Conservation (phyloP, 352 stramenopile genomes). For the Thalassiosira allenii region DNA sequence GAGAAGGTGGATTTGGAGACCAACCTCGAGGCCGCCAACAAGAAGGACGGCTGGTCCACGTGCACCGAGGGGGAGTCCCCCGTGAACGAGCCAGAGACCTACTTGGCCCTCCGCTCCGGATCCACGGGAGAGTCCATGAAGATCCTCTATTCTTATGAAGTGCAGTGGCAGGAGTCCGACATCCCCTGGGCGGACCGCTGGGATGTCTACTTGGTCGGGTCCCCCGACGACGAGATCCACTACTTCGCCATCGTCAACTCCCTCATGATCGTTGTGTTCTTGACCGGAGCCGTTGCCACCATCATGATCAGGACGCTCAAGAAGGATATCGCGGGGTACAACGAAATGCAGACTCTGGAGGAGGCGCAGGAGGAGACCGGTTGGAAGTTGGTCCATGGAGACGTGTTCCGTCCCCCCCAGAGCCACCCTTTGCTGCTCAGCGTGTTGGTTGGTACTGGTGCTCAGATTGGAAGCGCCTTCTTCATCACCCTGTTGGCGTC, state of each 20-base stretch:
- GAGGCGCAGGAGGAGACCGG: slow-evolving; percentile 81
- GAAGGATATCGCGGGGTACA: slow-evolving; percentile 94
- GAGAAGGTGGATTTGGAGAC: slow-evolving; percentile 23
- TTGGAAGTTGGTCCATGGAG: slow-evolving; percentile 86
- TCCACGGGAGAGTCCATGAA: slow-evolving; percentile 54
- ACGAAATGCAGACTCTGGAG: slow-evolving; percentile 80
- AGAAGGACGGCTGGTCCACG: slow-evolving; percentile 25
- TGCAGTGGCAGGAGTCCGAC: slow-evolving; percentile 94
- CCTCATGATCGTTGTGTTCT: slow-evolving; percentile 99
- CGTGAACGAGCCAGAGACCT: slow-evolving; percentile 54
- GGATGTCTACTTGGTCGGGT: slow-evolving; percentile 98
- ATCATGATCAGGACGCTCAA: slow-evolving; percentile 99
- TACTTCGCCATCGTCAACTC: slow-evolving; percentile 99
- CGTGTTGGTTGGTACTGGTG: slow-evolving; percentile 94
- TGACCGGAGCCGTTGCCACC: slow-evolving; percentile 99
- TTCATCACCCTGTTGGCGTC: slow-evolving; percentile 94
- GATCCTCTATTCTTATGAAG: slow-evolving; percentile 99
- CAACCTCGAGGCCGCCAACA: slow-evolving; percentile 35
- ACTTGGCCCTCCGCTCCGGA: slow-evolving; percentile 40
- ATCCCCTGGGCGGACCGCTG: slow-evolving; percentile 97
- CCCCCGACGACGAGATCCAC: slow-evolving; percentile 96
- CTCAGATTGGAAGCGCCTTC: slow-evolving; percentile 96
- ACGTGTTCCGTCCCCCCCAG: slow-evolving; percentile 97
- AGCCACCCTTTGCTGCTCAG: slow-evolving; percentile 94
- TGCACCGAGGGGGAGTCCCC: slow-evolving; percentile 23